phyloP scores from a whole-genome alignment of 2,329 filamentous ascomycete genomes.

The Cladosporium phlei region DNA sequence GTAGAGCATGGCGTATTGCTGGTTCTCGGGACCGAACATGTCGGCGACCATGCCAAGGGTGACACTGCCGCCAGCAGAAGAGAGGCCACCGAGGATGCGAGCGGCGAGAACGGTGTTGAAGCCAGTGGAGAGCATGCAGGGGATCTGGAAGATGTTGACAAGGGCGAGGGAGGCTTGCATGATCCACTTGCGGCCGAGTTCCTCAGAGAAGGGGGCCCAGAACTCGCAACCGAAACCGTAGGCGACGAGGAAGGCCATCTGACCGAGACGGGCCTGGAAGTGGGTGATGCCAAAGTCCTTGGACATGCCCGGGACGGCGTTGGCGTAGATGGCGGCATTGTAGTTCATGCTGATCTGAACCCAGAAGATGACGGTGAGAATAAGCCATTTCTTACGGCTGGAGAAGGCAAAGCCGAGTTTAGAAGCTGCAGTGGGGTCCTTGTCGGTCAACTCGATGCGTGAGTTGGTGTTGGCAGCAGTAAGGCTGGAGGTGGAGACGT shows the following conservation, averaged over 20 bases:
- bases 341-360: slow-evolving; percentile 54
- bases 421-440: not conserved
- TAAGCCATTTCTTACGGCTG: slow-evolving; percentile 47
- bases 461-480: slow-evolving; percentile 1
- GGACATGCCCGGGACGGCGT: slow-evolving; percentile 54
- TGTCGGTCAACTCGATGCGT: slow-evolving; percentile 3
- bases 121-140: slow-evolving; percentile 63
- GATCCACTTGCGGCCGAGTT: slow-evolving; percentile 62
- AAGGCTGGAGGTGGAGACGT: not conserved
- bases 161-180: slow-evolving; percentile 62
- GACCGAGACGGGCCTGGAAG: slow-evolving; percentile 70
- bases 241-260: slow-evolving; percentile 70
- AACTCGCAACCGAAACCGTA: slow-evolving; percentile 60
- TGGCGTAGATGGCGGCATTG: slow-evolving; percentile 50
- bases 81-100: slow-evolving; percentile 71
- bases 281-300: slow-evolving; percentile 66
- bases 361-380: slow-evolving; percentile 48
- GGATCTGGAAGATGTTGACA: slow-evolving; percentile 66
- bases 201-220: slow-evolving; percentile 61
- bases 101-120: slow-evolving; percentile 63
- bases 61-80: slow-evolving; percentile 51
- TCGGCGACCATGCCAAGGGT: slow-evolving; percentile 76
- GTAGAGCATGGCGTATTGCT: slow-evolving; percentile 77
- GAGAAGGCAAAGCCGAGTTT: slow-evolving; percentile 44
- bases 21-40: slow-evolving; percentile 62